Conservation (phyloP, 176 grass and related monocot genomes). For the Microstegium vimineum region DNA sequence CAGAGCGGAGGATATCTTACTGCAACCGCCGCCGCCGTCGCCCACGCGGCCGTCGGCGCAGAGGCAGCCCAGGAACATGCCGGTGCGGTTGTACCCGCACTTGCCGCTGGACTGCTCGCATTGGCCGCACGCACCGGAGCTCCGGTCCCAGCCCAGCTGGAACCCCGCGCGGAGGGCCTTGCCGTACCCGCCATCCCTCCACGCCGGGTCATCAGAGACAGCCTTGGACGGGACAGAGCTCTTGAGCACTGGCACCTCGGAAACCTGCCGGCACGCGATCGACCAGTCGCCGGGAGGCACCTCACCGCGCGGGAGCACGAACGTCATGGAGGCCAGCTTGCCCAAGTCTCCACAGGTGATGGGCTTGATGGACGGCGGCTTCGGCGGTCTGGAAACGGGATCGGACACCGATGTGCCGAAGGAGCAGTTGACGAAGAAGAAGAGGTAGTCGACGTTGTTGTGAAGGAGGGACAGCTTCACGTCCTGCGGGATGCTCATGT, state of each 20-base stretch:
- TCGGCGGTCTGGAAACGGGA: too few relatives aligned
- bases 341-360: neutral
- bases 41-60: conserved; percentile 19
- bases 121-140: neutral
- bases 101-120: conserved; percentile 32
- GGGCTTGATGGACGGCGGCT: too few relatives aligned
- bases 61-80: conserved; percentile 32
- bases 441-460: conserved; percentile 3
- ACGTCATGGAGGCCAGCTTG: neutral
- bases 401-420: neutral
- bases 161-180: conserved; percentile 32
- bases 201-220: neutral
- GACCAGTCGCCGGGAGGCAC: conserved; percentile 21
- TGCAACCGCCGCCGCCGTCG: conserved; percentile 9
- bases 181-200: conserved; percentile 27
- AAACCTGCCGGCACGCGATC: neutral
- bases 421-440: conserved; percentile 41
- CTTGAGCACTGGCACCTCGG: conserved; percentile 20
- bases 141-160: conserved; percentile 27
- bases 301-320: neutral
- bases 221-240: neutral
- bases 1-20: neutral
- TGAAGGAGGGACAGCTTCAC: neutral
- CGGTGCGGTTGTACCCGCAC: conserved; percentile 25
- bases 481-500: conserved; percentile 26